A percentile compares a stretch with the other conserved stretches of the same genome.
Conservation (phyloP, 169 alveolate species). For the Perkinsus olseni region DNA sequence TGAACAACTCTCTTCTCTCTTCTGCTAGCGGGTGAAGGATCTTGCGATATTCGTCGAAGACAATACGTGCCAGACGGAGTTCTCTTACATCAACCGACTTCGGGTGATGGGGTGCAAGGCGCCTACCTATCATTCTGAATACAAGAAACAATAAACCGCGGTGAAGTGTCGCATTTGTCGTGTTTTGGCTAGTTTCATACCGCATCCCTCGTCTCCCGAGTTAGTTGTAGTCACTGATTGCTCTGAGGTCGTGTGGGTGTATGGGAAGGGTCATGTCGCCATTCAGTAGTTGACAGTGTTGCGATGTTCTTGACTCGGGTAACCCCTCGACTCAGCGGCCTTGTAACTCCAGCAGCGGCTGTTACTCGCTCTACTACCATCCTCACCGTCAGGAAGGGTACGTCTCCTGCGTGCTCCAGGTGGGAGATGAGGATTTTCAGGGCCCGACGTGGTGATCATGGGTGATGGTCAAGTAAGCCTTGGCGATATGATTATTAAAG, state of each 20-base stretch:
- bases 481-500: conserved; percentile 30
- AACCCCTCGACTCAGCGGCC: background rate
- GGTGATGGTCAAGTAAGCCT: conserved; percentile 10
- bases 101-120: background rate
- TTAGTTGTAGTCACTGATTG: background rate
- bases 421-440: background rate
- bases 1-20: background rate
- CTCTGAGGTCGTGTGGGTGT: too few relatives aligned
- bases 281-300: background rate
- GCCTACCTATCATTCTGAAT: background rate
- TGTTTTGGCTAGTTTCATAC: background rate
- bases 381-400: background rate
- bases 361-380: background rate
- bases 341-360: background rate
- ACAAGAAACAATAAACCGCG: background rate
- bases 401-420: background rate
- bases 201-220: background rate
- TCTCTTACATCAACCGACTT: background rate
- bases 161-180: background rate
- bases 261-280: too few relatives aligned
- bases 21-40: background rate
- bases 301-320: background rate
- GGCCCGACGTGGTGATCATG: background rate
- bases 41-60: background rate
- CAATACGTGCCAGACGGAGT: conserved; percentile 2